Conservation (phyloP, 1,284 basidiomycete species). For the Puccinia novopanici region DNA sequence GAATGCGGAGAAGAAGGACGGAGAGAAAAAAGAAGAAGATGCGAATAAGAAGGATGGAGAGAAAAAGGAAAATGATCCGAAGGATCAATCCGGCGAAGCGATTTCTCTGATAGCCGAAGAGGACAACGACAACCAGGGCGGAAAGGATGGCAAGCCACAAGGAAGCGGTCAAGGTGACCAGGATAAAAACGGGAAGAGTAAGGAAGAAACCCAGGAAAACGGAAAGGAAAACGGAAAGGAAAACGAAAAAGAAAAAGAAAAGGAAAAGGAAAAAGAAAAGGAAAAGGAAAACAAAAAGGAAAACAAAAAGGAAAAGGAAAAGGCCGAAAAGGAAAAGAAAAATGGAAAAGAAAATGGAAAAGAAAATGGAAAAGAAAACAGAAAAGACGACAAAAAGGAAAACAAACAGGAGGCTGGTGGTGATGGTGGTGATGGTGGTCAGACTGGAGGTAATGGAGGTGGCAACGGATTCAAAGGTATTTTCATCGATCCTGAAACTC, state of each 20-base stretch:
- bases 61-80: conserved; percentile 45
- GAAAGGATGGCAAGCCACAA: neutral
- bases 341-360: neutral
- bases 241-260: neutral
- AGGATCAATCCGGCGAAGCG: conserved; percentile 27
- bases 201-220: no score
- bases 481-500: neutral
- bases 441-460: neutral
- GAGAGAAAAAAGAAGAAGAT: no score
- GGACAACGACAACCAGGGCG: neutral
- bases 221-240: conserved; percentile 36
- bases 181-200: conserved; percentile 22
- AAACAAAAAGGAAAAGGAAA: neutral
- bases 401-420: neutral
- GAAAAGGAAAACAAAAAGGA: conserved; percentile 34
- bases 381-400: no score
- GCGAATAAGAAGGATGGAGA: neutral
- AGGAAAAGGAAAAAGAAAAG: conserved; percentile 37
- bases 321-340: neutral
- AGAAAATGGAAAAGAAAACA: neutral
- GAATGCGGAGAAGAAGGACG: no score
- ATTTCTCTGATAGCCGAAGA: neutral
- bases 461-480: neutral
- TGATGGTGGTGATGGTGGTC: neutral
- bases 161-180: neutral